Conservation (phyloP, 1,284 basidiomycete genomes). For the Trichosporon inkin region DNA sequence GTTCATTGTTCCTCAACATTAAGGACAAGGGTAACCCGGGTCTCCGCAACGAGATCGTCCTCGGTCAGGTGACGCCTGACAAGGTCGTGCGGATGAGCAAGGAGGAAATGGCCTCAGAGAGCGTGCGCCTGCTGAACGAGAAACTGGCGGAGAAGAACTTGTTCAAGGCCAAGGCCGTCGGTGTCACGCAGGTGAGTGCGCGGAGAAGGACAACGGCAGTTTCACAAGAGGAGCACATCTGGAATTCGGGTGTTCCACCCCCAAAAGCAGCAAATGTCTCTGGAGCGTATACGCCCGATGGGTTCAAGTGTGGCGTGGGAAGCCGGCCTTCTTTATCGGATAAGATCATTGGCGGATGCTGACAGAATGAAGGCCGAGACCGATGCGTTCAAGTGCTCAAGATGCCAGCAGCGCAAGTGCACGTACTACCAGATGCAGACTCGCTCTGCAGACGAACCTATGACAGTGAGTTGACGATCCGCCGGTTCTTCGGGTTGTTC, state of each 20-base stretch:
- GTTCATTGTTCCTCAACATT: constrained; percentile 84
- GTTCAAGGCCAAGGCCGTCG: constrained; percentile 86
- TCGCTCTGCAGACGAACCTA: constrained; percentile 89
- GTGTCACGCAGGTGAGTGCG: constrained; percentile 60
- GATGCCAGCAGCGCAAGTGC: constrained; percentile 88
- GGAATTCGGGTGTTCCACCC: too few species aligned
- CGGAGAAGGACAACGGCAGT: too few species aligned
- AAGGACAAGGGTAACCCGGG: constrained; percentile 93
- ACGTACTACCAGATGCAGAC: constrained; percentile 93
- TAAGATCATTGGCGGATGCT: neutral
- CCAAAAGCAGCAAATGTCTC: neutral
- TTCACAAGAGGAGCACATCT: too few species aligned
- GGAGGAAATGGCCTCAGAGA: constrained; percentile 92
- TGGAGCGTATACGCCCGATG: too few species aligned
- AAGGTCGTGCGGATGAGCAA: constrained; percentile 77
- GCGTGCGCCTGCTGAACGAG: constrained; percentile 74
- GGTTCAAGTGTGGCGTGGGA: too few species aligned
- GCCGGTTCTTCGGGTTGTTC: neutral
- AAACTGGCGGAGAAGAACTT: constrained; percentile 84
- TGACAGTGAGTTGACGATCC: constrained; percentile 66
- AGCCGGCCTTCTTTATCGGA: neutral
- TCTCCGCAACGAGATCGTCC: constrained; percentile 76
- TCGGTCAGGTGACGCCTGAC: constrained; percentile 67
- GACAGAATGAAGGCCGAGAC: constrained; percentile 68
- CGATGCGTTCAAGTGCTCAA: constrained; percentile 92